phyloP scores from a whole-genome alignment of 306 rosid genomes.

The Castanea crenata region DNA sequence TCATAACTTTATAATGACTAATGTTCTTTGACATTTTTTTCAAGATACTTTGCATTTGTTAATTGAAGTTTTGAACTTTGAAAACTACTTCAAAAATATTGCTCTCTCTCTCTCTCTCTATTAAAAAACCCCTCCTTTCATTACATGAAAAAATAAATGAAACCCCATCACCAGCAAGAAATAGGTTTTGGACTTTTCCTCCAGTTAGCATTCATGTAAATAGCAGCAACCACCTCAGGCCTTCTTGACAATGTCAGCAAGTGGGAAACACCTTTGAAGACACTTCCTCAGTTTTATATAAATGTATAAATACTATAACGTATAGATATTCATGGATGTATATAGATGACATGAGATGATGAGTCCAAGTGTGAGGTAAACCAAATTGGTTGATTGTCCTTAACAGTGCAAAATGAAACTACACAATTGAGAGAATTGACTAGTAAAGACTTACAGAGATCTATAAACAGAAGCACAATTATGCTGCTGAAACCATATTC shows the following conservation, averaged over 20 bases:
- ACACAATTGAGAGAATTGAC: constrained; percentile 45
- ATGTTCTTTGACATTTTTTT: too few relatives aligned
- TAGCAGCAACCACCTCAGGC: background rate
- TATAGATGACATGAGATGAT: constrained; percentile 28
- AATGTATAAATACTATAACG: background rate
- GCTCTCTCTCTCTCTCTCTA: too few relatives aligned
- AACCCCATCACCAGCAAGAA: too few relatives aligned
- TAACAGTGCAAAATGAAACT: constrained; percentile 24
- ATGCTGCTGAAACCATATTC: constrained; percentile 20
- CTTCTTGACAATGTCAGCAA: background rate
- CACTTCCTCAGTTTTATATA: background rate
- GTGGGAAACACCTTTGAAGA: background rate
- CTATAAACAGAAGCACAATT: constrained; percentile 33
- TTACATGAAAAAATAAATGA: too few relatives aligned
- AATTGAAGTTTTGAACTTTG: too few relatives aligned
- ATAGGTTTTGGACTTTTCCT: too few relatives aligned
- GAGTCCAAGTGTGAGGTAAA: constrained; percentile 30
- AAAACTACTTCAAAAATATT: too few relatives aligned
- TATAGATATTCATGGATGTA: constrained; percentile 19
- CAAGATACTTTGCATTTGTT: too few relatives aligned
- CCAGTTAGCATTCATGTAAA: too few relatives aligned
- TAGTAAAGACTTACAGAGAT: constrained; percentile 21
- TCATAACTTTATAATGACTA: too few relatives aligned
- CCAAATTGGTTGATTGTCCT: constrained; percentile 26
- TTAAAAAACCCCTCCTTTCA: too few relatives aligned